phyloP scores from a whole-genome alignment of 768 basidiomycete genomes.

The Leucocoprinus leucothites region DNA sequence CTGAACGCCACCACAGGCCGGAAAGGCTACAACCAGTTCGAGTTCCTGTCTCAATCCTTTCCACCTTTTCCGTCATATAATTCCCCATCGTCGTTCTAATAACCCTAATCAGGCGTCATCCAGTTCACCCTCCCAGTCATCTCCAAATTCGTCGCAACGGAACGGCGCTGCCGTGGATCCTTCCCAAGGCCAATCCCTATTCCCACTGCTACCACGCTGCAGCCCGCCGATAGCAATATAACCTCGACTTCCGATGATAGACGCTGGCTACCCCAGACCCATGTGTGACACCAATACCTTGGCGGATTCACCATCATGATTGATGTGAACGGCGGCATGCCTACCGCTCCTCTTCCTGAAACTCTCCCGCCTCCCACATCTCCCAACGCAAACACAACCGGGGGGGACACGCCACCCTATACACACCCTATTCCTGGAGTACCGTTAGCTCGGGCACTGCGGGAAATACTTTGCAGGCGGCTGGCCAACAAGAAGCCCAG shows the following conservation, averaged over 20 bases:
- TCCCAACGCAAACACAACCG: not conserved
- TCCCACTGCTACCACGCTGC: not conserved
- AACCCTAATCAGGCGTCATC: slow-evolving; percentile 4
- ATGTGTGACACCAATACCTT: not conserved
- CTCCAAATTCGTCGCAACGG: not conserved
- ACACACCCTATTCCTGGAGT: not conserved
- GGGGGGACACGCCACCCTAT: not conserved
- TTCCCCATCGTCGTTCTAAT: slow-evolving; percentile 5
- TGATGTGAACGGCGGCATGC: slow-evolving; percentile 5
- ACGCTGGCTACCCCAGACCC: too few relatives aligned
- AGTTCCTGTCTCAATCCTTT: slow-evolving; percentile 12
- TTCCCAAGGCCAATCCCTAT: not conserved
- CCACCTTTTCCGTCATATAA: slow-evolving; percentile 19
- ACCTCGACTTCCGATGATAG: too few relatives aligned
- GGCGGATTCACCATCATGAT: slow-evolving; percentile 18
- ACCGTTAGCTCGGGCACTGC: not conserved
- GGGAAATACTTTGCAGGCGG: not conserved
- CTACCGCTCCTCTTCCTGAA: not conserved
- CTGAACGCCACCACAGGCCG: not conserved
- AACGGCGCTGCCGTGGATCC: not conserved
- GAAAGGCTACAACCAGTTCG: not conserved
- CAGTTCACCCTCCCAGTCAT: not conserved
- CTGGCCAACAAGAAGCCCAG: not conserved
- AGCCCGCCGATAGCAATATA: not conserved
- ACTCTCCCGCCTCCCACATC: not conserved